Percentiles rank a stretch among this genome's conserved stretches.
phyloP scores from a whole-genome alignment of 1,284 basidiomycete species.

The Schizopora paradoxa region DNA sequence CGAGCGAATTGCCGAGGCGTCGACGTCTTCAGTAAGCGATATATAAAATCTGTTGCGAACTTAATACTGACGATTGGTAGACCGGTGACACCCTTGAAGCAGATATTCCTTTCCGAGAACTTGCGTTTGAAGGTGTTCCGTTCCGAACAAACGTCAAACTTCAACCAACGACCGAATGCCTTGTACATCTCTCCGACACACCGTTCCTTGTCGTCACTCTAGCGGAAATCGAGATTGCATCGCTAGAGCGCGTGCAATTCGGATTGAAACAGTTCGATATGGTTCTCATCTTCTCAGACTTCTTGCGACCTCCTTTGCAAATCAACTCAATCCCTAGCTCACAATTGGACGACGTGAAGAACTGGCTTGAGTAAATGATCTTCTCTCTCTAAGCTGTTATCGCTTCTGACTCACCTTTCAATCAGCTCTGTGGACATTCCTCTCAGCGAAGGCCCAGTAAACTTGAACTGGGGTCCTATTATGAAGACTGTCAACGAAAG shows the following conservation, averaged over 20 bases:
- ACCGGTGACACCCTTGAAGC: slow-evolving; percentile 84
- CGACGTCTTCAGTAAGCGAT: slow-evolving; percentile 57
- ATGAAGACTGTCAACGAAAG: slow-evolving; percentile 98
- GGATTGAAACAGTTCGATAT: slow-evolving; percentile 97
- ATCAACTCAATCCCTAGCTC: slow-evolving; percentile 93
- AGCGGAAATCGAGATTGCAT: slow-evolving; percentile 93
- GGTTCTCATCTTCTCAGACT: slow-evolving; percentile 95
- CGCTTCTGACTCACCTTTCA: slow-evolving; percentile 7
- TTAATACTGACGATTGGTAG: slow-evolving; percentile 33
- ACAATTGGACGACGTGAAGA: slow-evolving; percentile 92
- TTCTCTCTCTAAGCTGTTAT: slow-evolving; percentile 2
- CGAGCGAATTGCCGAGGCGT: slow-evolving; percentile 88
- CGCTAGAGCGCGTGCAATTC: slow-evolving; percentile 96
- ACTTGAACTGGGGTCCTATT: slow-evolving; percentile 96
- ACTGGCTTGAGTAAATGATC: slow-evolving; percentile 90
- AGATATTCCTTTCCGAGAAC: slow-evolving; percentile 95
- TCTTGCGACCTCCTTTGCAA: slow-evolving; percentile 86
- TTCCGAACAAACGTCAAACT: slow-evolving; percentile 92
- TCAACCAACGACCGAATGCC: slow-evolving; percentile 95
- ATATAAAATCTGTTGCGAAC: slow-evolving; percentile 3
- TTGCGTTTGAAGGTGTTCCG: slow-evolving; percentile 97
- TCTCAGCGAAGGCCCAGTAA: slow-evolving; percentile 94
- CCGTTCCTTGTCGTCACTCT: slow-evolving; percentile 97
- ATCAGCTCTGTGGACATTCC: slow-evolving; percentile 91
- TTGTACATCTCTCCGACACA: slow-evolving; percentile 92